Base-by-base conservation (phyloP, 345 rosid species). In the Cardamine resedifolia region DNA sequence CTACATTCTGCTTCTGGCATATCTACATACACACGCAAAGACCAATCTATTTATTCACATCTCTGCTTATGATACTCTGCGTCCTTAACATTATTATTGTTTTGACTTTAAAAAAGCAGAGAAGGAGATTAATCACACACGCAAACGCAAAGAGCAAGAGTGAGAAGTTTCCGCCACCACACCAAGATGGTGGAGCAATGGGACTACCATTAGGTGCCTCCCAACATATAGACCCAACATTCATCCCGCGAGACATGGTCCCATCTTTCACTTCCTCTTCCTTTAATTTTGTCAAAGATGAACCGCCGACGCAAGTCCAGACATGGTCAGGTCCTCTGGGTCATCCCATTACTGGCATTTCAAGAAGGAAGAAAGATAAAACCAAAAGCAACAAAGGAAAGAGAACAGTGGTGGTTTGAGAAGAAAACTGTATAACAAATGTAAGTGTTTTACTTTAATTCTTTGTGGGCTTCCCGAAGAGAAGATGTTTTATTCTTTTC, bases 301-400 rank as follows among this genome's bases (percentile, higher is more conserved):
- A 76, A 7, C 71, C 79, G 0, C 79, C 79, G 3, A 83, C 86
- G 21, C 84, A 89, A 24, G 76, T 89, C 27, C 95, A 89, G 72
- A 84, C 96, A 3, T 94, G 98, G 98, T 94, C 98, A 3, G 98
- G 98, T 36, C 98, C 98, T n/a, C 68, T 94, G 83, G 84, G 79
- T 70, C 79, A 70, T 48, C 79, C 79, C 27, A 76, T 76, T 11
- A 70, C 76, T 1, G 79, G 79, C 38, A 19, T 70, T 48, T 70
- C 71, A 0, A 70, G 55, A 58, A 70, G 38, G 71, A 76, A 70
- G 71, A 76, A 76, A 70, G 79, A 76, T 63, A 76, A 10, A 28
- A 70, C 39, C 30, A 70, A 76, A 76, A 70, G 66, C 71, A 76
- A 43, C 67, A 76, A 76, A 76, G 75, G 79, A 11, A 70, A 76